A percentile compares a stretch with the other conserved stretches of the same genome.
These are phyloP conservation scores for Paramecium primaurelia DNA, from an alignment of 73 alveolate species.

Conservation along the genomic window DNA sequence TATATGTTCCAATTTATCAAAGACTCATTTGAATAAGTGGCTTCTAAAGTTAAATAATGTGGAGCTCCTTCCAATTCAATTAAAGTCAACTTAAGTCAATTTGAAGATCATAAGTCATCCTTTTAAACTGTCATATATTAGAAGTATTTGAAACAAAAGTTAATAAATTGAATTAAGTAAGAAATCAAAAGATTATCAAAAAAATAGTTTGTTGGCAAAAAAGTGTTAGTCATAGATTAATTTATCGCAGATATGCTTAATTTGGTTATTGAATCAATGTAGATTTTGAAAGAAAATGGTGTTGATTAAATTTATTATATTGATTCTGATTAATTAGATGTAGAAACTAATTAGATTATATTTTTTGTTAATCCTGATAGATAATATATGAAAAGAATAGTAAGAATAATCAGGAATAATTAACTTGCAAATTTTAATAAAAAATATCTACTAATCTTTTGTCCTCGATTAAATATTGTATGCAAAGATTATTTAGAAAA, in stretches of 20 bases:
- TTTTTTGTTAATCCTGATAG: neutral
- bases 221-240: neutral
- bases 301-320: neutral
- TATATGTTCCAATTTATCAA: neutral
- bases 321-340: neutral
- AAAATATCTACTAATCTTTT: neutral
- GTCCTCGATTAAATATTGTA: neutral
- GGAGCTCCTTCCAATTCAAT: neutral
- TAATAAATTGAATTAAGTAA: conserved; percentile 33
- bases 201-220: conserved; percentile 16
- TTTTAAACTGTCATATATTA: neutral
- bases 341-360: neutral
- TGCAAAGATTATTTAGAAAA: conserved; percentile 45
- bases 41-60: neutral
- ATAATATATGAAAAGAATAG: neutral
- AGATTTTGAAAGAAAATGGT: conserved; percentile 14
- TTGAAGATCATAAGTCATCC: neutral
- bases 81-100: neutral
- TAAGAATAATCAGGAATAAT: conserved; percentile 12
- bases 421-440: neutral
- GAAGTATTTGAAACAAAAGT: neutral
- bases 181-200: neutral
- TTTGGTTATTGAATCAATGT: neutral
- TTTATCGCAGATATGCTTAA: conserved; percentile 24
- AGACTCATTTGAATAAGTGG: conserved; percentile 6